phyloP scores from a whole-genome alignment of 2,329 filamentous ascomycete genomes.

The Neofusicoccum cordaticola region DNA sequence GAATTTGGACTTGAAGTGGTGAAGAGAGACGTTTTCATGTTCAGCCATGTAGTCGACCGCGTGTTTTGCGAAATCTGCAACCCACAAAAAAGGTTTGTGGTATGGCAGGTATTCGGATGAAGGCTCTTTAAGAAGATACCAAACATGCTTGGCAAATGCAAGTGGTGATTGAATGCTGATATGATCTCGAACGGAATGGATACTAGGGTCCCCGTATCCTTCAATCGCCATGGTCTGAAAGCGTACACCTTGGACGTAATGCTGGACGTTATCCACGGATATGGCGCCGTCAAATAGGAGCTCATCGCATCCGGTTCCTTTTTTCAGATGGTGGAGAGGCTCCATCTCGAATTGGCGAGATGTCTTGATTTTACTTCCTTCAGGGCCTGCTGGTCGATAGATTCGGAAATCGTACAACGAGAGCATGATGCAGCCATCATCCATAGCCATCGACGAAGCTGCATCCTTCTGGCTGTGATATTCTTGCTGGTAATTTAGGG shows the following conservation, averaged over 20 bases:
- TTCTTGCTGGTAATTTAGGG: neutral
- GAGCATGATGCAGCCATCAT: neutral
- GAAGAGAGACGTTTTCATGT: slow-evolving; percentile 45
- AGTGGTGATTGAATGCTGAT: slow-evolving; percentile 61
- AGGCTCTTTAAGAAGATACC: slow-evolving; percentile 61
- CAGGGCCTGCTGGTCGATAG: neutral
- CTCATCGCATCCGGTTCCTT: slow-evolving; percentile 17
- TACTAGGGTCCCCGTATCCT: slow-evolving; percentile 56
- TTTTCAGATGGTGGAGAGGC: slow-evolving; percentile 24
- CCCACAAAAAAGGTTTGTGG: slow-evolving; percentile 64
- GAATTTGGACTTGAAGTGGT: slow-evolving; percentile 60
- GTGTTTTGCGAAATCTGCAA: slow-evolving; percentile 69
- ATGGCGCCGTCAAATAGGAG: slow-evolving; percentile 40
- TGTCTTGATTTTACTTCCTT: neutral
- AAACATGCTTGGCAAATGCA: slow-evolving; percentile 45
- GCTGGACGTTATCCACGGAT: slow-evolving; percentile 38
- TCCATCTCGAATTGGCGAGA: slow-evolving; percentile 19
- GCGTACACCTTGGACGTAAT: slow-evolving; percentile 55
- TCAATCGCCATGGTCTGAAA: slow-evolving; percentile 64
- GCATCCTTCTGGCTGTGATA: neutral
- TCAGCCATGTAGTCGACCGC: slow-evolving; percentile 62
- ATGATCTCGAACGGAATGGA: slow-evolving; percentile 48
- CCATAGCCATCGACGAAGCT: neutral
- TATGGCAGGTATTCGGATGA: slow-evolving; percentile 61
- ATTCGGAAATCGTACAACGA: neutral